A percentile compares a stretch with the other conserved stretches of the same genome.
phyloP scores from a whole-genome alignment of 768 basidiomycete genomes.

The Xerocomellus chrysenteron region DNA sequence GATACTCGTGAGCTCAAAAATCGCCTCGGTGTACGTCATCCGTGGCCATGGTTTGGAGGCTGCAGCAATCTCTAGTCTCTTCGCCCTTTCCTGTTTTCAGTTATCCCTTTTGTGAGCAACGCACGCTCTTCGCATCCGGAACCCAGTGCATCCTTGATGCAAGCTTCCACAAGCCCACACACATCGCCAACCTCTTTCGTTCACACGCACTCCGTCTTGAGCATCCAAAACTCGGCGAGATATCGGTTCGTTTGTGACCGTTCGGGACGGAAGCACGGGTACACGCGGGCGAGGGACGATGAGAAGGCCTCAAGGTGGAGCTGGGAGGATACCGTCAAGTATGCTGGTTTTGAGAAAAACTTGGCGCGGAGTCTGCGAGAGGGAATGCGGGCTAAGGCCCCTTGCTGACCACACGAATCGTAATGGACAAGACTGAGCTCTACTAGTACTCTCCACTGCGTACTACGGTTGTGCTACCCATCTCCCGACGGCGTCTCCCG shows the following conservation, averaged over 20 bases:
- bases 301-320: constrained; percentile 91
- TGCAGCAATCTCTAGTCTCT: constrained; percentile 39
- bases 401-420: too few species aligned
- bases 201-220: constrained; percentile 91
- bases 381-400: too few species aligned
- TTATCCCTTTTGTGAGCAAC: constrained; percentile 33
- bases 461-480: too few species aligned
- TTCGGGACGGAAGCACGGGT: constrained; percentile 95
- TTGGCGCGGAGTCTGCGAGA: constrained; percentile 32
- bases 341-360: constrained; percentile 75
- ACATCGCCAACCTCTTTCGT: constrained; percentile 46
- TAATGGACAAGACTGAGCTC: too few species aligned
- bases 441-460: too few species aligned
- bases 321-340: constrained; percentile 94
- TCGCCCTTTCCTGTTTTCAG: constrained; percentile 34
- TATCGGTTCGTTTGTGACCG: constrained; percentile 86
- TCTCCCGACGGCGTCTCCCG: too few species aligned
- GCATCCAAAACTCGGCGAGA: constrained; percentile 98
- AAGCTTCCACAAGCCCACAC: constrained; percentile 56
- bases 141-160: constrained; percentile 42
- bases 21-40: constrained; percentile 77
- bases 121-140: constrained; percentile 33
- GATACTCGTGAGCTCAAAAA: constrained; percentile 51
- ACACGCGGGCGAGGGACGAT: constrained; percentile 77
- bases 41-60: constrained; percentile 54